Evolutionary conservation across 257 asterid species (phyloP), one percentile per base, ranked within the genome.

Genomic region (Galeopsis tetrahit): DNA sequence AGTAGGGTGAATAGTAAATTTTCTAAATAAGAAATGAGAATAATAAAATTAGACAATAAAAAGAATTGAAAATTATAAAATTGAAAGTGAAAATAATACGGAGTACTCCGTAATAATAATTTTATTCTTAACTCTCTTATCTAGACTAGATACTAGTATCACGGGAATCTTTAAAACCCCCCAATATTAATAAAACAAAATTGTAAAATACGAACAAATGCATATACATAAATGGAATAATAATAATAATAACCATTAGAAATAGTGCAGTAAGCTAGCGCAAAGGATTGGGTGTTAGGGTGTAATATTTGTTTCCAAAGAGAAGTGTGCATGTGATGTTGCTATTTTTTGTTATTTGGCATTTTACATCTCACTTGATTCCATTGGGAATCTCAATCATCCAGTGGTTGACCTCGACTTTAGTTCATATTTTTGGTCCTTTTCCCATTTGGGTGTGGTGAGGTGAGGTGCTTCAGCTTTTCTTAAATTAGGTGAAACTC

Each of bases 241-340:
- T 4, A 7, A 55, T 21, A 7, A 31, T 2, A 8, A 8, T 4
- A 58, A 0, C 10, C 3, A 32, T 10, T 32, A 31, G 14, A 57
- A 57, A 57, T 57, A 57, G 36, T 17, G 39, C 39, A 31, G 39
- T 57, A 32, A 58, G 10, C 1, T 9, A 3, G 8, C 34, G 62
- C 35, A 15, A n/a, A n/a, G n/a, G n/a, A 9, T 28, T 56, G 38
- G 62, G 59, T 52, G 28, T 14, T 5, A 1, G n/a, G 8, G 32
- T 17, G 60, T 52, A 52, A 33, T 31, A 57, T 28, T n/a, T n/a
- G n/a, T n/a, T 28, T 57, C 15, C 63, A 52, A 52, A 65, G 34
- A 66, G 52, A 38, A 66, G 44, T 7, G 34, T 67, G 56, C 82
- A 72, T 80, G 87, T 84, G 89, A 82, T 14, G 51, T 79, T 65